These are phyloP conservation scores for Cladosporium sp. DNA, from an alignment of 2,329 filamentous ascomycete species.

Conservation along the genomic window DNA sequence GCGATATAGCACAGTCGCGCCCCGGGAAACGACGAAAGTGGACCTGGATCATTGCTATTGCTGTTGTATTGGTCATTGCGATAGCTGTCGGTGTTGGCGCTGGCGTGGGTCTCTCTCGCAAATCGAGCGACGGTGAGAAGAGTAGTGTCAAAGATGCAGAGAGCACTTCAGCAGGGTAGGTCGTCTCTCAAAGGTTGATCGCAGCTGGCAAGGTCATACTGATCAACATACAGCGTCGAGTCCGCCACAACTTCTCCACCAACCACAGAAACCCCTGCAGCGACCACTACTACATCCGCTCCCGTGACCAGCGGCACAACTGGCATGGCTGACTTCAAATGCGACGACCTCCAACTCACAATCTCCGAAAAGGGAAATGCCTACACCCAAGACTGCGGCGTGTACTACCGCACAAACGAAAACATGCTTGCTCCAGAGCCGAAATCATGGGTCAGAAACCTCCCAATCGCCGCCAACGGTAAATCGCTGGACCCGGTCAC, in stretches of 20 bases:
- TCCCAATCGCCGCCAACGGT: not conserved
- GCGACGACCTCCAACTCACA: not conserved
- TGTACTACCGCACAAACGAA: slow-evolving; percentile 14
- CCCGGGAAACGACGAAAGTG: not conserved
- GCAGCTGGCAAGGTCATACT: not conserved
- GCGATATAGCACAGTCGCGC: not conserved
- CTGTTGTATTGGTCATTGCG: not conserved
- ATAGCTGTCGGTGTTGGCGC: slow-evolving; percentile 14
- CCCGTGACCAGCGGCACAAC: not conserved
- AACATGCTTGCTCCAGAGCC: not conserved
- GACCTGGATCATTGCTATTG: not conserved
- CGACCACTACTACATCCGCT: not conserved
- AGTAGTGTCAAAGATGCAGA: not conserved
- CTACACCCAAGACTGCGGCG: slow-evolving; percentile 10
- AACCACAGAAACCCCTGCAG: not conserved
- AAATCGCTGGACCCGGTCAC: slow-evolving; percentile 7
- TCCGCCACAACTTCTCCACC: not conserved
- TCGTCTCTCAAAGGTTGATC: not conserved
- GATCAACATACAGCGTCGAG: not conserved
- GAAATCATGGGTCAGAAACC: not conserved
- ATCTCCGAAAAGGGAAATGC: not conserved
- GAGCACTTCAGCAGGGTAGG: not conserved
- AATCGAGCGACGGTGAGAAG: not conserved
- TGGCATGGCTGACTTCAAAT: not conserved
- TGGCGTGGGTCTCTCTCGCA: slow-evolving; percentile 2